Base-by-base conservation (phyloP, 169 alveolate species). In the Cryptosporidium sp. region DNA sequence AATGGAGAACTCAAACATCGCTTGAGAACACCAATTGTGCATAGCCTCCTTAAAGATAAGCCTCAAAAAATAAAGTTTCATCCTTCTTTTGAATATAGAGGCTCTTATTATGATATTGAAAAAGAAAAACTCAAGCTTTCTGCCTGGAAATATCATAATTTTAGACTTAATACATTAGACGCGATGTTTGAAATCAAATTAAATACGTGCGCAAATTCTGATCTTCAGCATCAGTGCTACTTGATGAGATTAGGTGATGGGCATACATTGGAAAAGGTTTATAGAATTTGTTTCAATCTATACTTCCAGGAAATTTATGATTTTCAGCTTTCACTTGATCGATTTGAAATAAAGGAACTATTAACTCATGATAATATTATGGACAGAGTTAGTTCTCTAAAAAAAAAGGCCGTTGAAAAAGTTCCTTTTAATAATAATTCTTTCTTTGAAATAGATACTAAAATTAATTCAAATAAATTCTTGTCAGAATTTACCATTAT, bases 51-150 rank as follows among this genome's bases (percentile, higher is more conserved):
- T 16, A 92, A 92, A 62, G 96, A 93, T 29, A 92, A 91, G 52
- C 91, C 94, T 53, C 92, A 95, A 37, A 69, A 87, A 42, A 93
- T 94, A 91, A 91, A 94, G 39, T 94, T 93, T 67, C 67, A 93
- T 26, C 93, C 94, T 85, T 92, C 93, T 21, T 94, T 94, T 85
- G 97, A 94, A 70, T 94, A 94, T 60, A 72, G 96, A 61, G 97
- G 97, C 21, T 93, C 96, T 21, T 94, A 94, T 67, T 67, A 92
- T 56, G 97, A 94, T 92, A 85, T 94, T 56, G 97, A 94, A 85
- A 68, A 91, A 69, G 97, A 94, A 65, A 94, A 93, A 69, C 91
- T 94, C 48, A 87, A 94, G 48, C 91, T 94, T 71, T 94, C 93
- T 68, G 92, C 94, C 51, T 94, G 97, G 97, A 94, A 91, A 84